Conservation (phyloP, 208 protist species). For the Porcisia hertigi region DNA sequence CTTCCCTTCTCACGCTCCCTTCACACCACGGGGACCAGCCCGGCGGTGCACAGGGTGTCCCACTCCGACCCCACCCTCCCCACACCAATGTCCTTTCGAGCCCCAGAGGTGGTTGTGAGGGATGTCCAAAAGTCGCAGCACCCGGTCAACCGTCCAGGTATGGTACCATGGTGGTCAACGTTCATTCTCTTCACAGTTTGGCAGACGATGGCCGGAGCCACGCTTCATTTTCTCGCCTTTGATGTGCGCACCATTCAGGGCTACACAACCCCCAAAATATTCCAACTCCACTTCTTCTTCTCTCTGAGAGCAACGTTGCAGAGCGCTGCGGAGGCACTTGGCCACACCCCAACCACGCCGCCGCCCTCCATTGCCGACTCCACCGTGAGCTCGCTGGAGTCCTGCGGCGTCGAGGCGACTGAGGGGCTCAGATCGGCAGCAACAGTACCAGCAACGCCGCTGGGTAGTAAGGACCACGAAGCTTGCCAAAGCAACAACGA, state of each 20-base stretch:
- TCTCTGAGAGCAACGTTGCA: constrained; percentile 15
- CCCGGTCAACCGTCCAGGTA: constrained; percentile 63
- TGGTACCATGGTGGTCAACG: constrained; percentile 87
- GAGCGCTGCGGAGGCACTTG: not conserved
- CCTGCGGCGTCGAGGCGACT: not conserved
- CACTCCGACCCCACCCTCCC: constrained; percentile 10
- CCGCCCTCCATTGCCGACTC: not conserved
- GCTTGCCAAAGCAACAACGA: not conserved
- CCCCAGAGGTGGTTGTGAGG: constrained; percentile 25
- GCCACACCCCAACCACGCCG: not conserved
- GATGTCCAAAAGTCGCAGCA: constrained; percentile 36
- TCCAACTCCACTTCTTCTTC: constrained; percentile 46
- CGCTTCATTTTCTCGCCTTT: constrained; percentile 78
- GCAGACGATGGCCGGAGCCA: constrained; percentile 46
- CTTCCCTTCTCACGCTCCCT: not conserved
- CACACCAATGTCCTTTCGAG: constrained; percentile 45
- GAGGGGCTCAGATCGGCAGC: not conserved
- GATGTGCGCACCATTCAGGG: constrained; percentile 64
- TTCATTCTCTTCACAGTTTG: constrained; percentile 69
- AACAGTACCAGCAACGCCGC: not conserved
- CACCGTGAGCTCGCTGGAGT: not conserved
- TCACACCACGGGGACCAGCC: not conserved
- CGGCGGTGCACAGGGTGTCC: not conserved
- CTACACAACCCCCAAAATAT: constrained; percentile 52
- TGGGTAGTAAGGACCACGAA: not conserved